phyloP scores from a whole-genome alignment of 2,329 filamentous ascomycete genomes.

The Proliferodiscus dingleyae region DNA sequence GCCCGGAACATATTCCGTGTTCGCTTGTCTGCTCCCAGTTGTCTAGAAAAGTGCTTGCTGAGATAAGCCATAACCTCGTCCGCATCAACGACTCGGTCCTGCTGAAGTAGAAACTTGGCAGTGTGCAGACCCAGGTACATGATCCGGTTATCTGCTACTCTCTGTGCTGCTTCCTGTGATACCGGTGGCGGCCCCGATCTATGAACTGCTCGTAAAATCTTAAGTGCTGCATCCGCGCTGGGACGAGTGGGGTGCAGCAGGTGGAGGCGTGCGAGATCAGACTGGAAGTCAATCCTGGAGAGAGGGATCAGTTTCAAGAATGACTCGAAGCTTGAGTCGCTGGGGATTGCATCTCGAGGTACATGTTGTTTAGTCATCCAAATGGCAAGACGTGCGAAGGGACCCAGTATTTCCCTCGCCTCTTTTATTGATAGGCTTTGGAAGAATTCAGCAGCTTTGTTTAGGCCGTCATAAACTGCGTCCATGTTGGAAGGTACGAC shows the following conservation, averaged over 20 bases:
- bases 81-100: conserved; percentile 21
- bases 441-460: conserved; percentile 13
- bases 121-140: conserved; percentile 23
- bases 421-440: conserved; percentile 3
- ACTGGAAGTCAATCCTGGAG: not conserved
- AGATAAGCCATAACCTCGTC: conserved; percentile 26
- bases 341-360: conserved; percentile 4
- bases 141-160: not conserved
- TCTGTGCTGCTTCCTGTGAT: not conserved
- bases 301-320: conserved; percentile 16
- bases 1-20: conserved; percentile 12
- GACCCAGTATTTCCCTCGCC: conserved; percentile 6
- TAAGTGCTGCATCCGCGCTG: conserved; percentile 18
- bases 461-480: conserved; percentile 17
- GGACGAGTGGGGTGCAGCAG: conserved; percentile 26
- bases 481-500: conserved; percentile 11
- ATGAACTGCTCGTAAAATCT: conserved; percentile 12
- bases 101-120: conserved; percentile 22
- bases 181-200: not conserved
- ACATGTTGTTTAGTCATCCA: not conserved
- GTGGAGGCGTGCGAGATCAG: conserved; percentile 15
- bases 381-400: conserved; percentile 3
- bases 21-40: conserved; percentile 15
- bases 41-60: conserved; percentile 18
- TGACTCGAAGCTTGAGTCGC: conserved; percentile 17